Base-by-base conservation (phyloP, 495 filamentous ascomycete genomes). In the Opeltia flavorubescens region DNA sequence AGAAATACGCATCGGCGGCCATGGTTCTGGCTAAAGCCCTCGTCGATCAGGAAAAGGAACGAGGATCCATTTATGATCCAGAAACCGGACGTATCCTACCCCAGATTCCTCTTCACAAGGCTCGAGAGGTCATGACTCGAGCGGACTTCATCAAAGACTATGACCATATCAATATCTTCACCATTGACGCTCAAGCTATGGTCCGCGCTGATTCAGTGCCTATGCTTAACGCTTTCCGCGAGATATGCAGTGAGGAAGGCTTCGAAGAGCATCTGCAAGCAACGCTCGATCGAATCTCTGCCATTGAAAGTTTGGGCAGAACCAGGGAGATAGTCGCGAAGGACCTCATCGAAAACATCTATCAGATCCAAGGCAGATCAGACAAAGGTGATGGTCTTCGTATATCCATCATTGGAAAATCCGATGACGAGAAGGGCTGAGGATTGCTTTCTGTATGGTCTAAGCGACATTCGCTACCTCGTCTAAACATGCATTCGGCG, bases 201-300 rank as follows among this genome's bases (percentile, higher is more conserved):
- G 91, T 98, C 1, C 79, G 93, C 18, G 91, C 91, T 4, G 88
- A 94, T 63, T 87, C 81, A 4, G 91, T 96, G 29, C 91, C 91
- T 8, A 98, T 98, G 91, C 85, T 89, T 63, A 77, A 77, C 34
- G 91, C 93, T 0, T 95, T 98, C 62, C 73, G 76, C 26, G 74
- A 88, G 51, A 84, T 98, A 5, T 91, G 86, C 42, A 55, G 62
- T 3, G 54, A 76, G 43, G 69, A 73, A 24, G 81, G 81, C 17
- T 98, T 98, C 58, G 79, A 85, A 11, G 65, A 89, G 51, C 80
- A 84, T 59, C 68, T 96, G 27, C 77, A 93, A 51, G 79, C 74
- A 11, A 98, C 91, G 0, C 62, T 96, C 35, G 70, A 84, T 27
- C 72, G 91, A 17, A 95, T 98, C 52, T 68, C 68, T 26, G 86